Percentiles rank a stretch among this genome's conserved stretches.
These are phyloP conservation scores for Hypoxylon sp. DNA, from an alignment of 2,329 filamentous ascomycete species.

Conservation along the genomic window DNA sequence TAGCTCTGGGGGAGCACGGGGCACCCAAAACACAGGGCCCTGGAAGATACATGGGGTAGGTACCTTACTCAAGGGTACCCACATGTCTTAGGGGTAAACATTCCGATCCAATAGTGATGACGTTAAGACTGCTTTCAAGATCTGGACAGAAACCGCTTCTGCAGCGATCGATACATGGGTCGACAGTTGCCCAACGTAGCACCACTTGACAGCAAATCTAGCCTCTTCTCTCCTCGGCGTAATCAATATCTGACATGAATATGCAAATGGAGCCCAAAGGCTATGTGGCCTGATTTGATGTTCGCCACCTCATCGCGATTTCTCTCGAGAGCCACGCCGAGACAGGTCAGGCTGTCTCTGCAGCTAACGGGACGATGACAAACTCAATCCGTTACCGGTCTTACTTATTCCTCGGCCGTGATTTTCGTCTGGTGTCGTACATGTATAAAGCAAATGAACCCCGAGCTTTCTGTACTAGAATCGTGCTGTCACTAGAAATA, in stretches of 20 bases:
- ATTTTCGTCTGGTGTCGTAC: conserved; percentile 13
- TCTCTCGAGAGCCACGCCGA: not conserved
- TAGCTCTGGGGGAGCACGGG: not conserved
- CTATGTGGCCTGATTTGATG: not conserved
- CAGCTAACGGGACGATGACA: not conserved
- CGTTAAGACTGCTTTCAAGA: conserved; percentile 35
- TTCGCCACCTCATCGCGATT: not conserved
- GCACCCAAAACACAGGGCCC: conserved; percentile 6
- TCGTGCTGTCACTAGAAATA: not conserved
- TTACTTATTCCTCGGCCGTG: not conserved
- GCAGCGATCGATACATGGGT: conserved; percentile 39
- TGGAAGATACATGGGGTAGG: not conserved
- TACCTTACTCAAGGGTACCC: conserved; percentile 1
- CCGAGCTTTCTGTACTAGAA: not conserved
- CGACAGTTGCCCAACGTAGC: conserved; percentile 11
- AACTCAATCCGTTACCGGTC: not conserved
- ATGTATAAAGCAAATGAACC: conserved; percentile 10
- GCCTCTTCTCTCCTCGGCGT: not conserved
- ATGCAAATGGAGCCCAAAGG: not conserved
- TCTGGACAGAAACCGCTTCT: conserved; percentile 41
- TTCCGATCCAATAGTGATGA: conserved; percentile 39
- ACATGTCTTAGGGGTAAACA: conserved; percentile 25
- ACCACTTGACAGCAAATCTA: conserved; percentile 9
- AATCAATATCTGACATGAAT: not conserved
- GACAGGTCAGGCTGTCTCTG: not conserved